These are phyloP conservation scores for Phalaenopsis hybrid DNA, from an alignment of 116 monocot genomes.

Conservation along the genomic window DNA sequence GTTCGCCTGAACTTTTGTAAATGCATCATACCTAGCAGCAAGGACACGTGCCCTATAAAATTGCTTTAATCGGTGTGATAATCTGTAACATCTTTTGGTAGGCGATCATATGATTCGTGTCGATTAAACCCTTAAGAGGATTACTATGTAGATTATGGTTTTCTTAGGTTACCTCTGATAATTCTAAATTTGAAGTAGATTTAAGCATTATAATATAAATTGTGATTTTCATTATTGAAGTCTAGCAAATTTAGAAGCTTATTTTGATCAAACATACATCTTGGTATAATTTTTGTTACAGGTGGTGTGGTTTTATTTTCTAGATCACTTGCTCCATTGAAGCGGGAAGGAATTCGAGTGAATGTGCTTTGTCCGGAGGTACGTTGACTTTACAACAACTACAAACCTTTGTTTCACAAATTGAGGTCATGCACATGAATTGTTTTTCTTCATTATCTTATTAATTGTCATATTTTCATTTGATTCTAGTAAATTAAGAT, in stretches of 20 bases:
- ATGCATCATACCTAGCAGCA: too few relatives aligned
- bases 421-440: too few relatives aligned
- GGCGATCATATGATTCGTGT: not conserved
- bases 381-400: slow-evolving; percentile 1
- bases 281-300: slow-evolving; percentile 16
- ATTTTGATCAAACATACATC: not conserved
- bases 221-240: not conserved
- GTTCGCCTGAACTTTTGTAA: too few relatives aligned
- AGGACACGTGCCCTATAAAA: too few relatives aligned
- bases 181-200: not conserved
- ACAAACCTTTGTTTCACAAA: too few relatives aligned
- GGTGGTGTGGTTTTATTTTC: slow-evolving; percentile 93
- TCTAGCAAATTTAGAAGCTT: not conserved
- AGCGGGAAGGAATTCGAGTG: slow-evolving; percentile 72
- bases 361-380: slow-evolving; percentile 96
- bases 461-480: too few relatives aligned
- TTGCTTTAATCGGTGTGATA: too few relatives aligned
- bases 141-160: not conserved
- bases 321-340: slow-evolving; percentile 71
- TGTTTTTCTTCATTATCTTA: too few relatives aligned
- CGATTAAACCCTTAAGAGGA: not conserved
- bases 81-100: not conserved
- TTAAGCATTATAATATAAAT: not conserved
- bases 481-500: too few relatives aligned
- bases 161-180: not conserved